Base-by-base conservation (phyloP, 441 rosid species). In the Croton laevigatus region DNA sequence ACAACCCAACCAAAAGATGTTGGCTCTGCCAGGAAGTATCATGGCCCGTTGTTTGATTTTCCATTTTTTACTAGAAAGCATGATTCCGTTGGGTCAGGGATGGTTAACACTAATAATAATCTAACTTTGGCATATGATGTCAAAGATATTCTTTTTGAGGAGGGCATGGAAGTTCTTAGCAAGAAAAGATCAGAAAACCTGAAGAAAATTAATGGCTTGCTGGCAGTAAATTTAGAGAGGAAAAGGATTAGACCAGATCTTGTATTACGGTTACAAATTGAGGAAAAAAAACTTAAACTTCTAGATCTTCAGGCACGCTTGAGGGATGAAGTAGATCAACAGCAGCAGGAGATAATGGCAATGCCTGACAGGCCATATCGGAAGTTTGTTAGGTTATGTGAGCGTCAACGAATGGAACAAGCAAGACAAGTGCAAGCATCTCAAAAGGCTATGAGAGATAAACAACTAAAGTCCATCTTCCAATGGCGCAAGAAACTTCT, bases 401-500 rank as follows among this genome's bases (percentile, higher is more conserved):
- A 94, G 80, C 94, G 98, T 52, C 99, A 96, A 71, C 88, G 99
- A 38, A 83, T 89, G 75, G 99, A 96, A 81, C 83, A 91, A 85
- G 79, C 89, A 53, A 88, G 99, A 73, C 99, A 96, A 78, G 91
- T 96, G 69, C 92, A 89, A 72, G 88, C 89, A 49, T 87, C 89
- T 76, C 98, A 88, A 75, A 94, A 87, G 76, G 96, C 97, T 63
- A 74, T 81, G 66, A 85, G 96, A 84, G 99, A 96, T 80, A 96
- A 91, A 82, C 99, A 96, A 79, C 73, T 91, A 82, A 96, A 96
- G 81, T 85, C 99, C 74, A 88, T 96, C 78, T 90, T 91, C 79
- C 98, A 90, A 79, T 96, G 99, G 99, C 98, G 99, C 57, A 96
- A 96, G 87, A 96, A 88, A 79, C 98, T 96, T 81, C 91, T 96